These are phyloP conservation scores for Coprinopsis cinerea DNA, from an alignment of 768 basidiomycete genomes.

Conservation along the genomic window DNA sequence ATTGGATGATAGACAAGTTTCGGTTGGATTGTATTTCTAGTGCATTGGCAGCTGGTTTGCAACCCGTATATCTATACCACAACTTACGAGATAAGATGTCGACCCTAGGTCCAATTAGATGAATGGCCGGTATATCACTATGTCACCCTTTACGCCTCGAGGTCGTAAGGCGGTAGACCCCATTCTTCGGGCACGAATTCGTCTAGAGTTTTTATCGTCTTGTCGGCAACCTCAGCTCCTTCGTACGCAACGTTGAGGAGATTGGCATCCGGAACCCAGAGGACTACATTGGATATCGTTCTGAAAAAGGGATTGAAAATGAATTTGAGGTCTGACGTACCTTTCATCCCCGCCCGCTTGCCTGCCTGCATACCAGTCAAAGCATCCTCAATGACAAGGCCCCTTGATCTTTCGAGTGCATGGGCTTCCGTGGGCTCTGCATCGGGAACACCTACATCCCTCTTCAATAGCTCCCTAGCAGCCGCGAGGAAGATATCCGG, in stretches of 20 bases:
- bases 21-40: too few relatives aligned
- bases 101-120: background rate
- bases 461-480: constrained; percentile 53
- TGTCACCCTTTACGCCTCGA: background rate
- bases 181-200: constrained; percentile 78
- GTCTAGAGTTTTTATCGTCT: constrained; percentile 54
- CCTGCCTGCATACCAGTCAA: constrained; percentile 74
- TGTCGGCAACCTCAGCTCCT: constrained; percentile 50
- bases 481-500: constrained; percentile 80
- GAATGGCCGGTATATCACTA: background rate
- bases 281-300: constrained; percentile 37
- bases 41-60: too few relatives aligned
- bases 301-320: constrained; percentile 1
- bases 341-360: constrained; percentile 81
- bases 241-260: constrained; percentile 44
- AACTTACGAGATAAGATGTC: too few relatives aligned
- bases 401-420: constrained; percentile 45
- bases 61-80: too few relatives aligned
- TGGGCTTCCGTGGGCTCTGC: constrained; percentile 28
- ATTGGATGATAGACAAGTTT: background rate
- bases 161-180: constrained; percentile 68
- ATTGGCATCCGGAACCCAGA: constrained; percentile 81
- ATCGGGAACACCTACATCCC: constrained; percentile 47
- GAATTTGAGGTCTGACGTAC: constrained; percentile 31
- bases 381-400: constrained; percentile 81